phyloP scores from a whole-genome alignment of 768 basidiomycete species.

The Phanerochaete sordida region DNA sequence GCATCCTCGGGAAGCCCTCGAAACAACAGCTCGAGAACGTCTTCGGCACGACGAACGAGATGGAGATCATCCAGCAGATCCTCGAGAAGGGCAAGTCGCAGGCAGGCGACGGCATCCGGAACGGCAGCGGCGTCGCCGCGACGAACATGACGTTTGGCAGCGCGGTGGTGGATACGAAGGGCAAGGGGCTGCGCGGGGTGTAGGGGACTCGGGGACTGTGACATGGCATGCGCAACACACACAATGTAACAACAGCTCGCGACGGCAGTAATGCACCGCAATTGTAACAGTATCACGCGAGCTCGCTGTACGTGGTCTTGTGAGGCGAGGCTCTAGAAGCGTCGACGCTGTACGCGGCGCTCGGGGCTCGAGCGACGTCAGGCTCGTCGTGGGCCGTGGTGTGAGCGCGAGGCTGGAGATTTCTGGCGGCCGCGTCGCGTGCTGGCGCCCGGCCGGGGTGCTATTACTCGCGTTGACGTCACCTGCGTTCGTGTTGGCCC shows the following conservation, averaged over 20 bases:
- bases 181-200: constrained; percentile 32
- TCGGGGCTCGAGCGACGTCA: not conserved
- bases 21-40: constrained; percentile 77
- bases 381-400: not conserved
- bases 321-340: no score
- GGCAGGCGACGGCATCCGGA: constrained; percentile 41
- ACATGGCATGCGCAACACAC: not conserved
- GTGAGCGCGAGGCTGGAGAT: no score
- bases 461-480: not conserved
- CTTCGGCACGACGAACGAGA: constrained; percentile 64
- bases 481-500: not conserved
- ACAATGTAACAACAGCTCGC: not conserved
- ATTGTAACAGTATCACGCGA: no score
- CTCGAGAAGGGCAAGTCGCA: constrained; percentile 64
- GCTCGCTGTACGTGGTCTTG: no score
- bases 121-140: constrained; percentile 14
- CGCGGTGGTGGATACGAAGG: constrained; percentile 34
- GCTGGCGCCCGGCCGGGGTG: no score
- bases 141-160: constrained; percentile 32
- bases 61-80: constrained; percentile 56
- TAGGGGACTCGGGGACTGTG: no score
- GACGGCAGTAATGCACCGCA: no score
- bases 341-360: no score
- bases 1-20: constrained; percentile 70
- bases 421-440: no score